Base-by-base conservation (phyloP, 495 filamentous ascomycete species). In the Aspergillus mulundensis region DNA sequence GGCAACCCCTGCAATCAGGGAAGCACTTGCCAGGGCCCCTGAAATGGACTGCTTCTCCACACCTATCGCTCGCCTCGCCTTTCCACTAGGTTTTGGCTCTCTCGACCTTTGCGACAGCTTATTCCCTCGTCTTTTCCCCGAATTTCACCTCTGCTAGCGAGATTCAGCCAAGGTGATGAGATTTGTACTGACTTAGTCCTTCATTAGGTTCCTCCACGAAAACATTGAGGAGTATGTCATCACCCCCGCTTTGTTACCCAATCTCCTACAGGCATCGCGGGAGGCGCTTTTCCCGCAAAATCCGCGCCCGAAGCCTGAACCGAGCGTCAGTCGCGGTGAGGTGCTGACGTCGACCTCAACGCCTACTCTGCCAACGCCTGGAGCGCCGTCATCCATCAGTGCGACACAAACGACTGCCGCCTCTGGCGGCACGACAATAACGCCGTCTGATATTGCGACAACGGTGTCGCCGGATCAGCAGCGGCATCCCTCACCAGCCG, bases 241-340 rank as follows among this genome's bases (percentile, higher is more conserved):
- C 21, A 81, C 84, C 72, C 81, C 88, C 50, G 72, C 79, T 54
- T 77, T 84, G 62, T 77, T 94, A 50, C 89, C 90, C 69, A 79
- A 82, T 60, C 75, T 91, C 54, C 85, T 97, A 57, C 82, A 84
- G 65, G 80, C 78, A 53, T 77, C 84, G 62, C 85, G 93, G 67
- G 81, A 79, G 47, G 78, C 86, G 51, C 71, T 96, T 41, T 95
- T 95, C 67, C 91, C 92, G 24, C 82, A 86, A 73, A 92, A 94
- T 71, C 70, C 81, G 18, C 74, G 81, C 50, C 74, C 76, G 19
- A 49, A 66, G 34, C 50, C 60, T 57, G 59, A 56, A 57, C 53
- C 57, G 61, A 45, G 52, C 45, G 61, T 60, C n/a, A 61, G 56
- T 64, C 56, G 46, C 59, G 59, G 41, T 59, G 50, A 57, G 54